phyloP scores from a whole-genome alignment of 805 yeast species.

The Metschnikowia borealis region DNA sequence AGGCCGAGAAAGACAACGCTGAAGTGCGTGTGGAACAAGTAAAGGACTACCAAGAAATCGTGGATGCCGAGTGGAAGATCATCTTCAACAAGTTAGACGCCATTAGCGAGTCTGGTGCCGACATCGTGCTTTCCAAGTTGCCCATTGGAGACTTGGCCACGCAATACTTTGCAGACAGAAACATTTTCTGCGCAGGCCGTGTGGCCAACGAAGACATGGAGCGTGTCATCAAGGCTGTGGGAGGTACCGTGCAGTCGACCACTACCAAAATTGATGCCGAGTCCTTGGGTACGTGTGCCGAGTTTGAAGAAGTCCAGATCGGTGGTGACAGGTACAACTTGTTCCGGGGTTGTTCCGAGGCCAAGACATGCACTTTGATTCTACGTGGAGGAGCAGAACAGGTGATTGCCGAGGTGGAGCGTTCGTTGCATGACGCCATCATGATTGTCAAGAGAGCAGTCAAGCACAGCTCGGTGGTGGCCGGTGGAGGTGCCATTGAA shows the following conservation, averaged over 20 bases:
- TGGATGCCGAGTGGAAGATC: constrained; percentile 98
- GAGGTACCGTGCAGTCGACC: constrained; percentile 80
- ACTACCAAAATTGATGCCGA: constrained; percentile 62
- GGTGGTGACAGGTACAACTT: constrained; percentile 94
- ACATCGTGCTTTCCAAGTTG: constrained; percentile 85
- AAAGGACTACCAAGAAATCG: constrained; percentile 89
- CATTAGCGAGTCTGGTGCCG: constrained; percentile 81
- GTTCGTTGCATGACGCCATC: constrained; percentile 96
- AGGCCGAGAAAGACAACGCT: constrained; percentile 98
- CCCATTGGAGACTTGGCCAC: constrained; percentile 99
- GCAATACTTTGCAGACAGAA: constrained; percentile 94
- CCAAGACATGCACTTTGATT: constrained; percentile 89
- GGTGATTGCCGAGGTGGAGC: constrained; percentile 95
- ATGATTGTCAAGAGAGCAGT: constrained; percentile 97
- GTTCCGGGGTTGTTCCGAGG: constrained; percentile 87
- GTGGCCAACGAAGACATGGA: constrained; percentile 86
- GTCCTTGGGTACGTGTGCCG: constrained; percentile 50
- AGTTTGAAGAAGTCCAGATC: constrained; percentile 89
- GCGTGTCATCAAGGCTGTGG: constrained; percentile 89
- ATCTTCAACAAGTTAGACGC: constrained; percentile 82
- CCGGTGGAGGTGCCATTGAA: constrained; percentile 99
- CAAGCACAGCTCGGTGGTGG: constrained; percentile 81
- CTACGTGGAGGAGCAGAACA: constrained; percentile 98
- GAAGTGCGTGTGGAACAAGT: constrained; percentile 96
- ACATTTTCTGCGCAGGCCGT: constrained; percentile 96